These are phyloP conservation scores for Russula sp. DNA, from an alignment of 768 basidiomycete species.

Conservation along the genomic window DNA sequence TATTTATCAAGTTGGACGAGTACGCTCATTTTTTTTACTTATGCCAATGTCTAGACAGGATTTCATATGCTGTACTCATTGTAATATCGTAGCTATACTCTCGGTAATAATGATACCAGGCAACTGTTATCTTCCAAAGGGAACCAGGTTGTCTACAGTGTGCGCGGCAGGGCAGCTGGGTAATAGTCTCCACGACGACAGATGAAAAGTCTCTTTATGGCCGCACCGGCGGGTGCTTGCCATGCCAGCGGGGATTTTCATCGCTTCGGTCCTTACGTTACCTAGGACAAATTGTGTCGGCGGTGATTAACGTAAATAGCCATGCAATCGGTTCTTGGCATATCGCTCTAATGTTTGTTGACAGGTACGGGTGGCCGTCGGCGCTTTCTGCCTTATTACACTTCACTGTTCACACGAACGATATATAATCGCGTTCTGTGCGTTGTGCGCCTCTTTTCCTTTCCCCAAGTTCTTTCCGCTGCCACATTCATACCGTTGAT, in stretches of 20 bases:
- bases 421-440: neutral
- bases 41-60: neutral
- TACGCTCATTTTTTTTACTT: neutral
- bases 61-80: slow-evolving; percentile 9
- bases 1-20: slow-evolving; percentile 10
- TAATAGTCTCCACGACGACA: slow-evolving; percentile 15
- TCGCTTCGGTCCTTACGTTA: neutral
- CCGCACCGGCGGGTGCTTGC: neutral
- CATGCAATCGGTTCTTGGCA: slow-evolving; percentile 9
- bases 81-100: slow-evolving; percentile 8
- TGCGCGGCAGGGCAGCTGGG: too few species aligned
- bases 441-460: neutral
- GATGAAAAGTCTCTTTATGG: neutral
- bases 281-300: neutral
- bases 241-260: neutral
- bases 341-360: slow-evolving; percentile 3
- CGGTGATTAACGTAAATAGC: neutral
- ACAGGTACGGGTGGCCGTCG: neutral
- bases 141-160: neutral
- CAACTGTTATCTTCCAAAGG: neutral
- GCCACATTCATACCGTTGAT: neutral
- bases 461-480: neutral
- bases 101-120: slow-evolving; percentile 11
- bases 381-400: neutral
- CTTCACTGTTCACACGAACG: slow-evolving; percentile 2